phyloP scores from a whole-genome alignment of 2,329 filamentous ascomycete species.

The Xylariales sp. region DNA sequence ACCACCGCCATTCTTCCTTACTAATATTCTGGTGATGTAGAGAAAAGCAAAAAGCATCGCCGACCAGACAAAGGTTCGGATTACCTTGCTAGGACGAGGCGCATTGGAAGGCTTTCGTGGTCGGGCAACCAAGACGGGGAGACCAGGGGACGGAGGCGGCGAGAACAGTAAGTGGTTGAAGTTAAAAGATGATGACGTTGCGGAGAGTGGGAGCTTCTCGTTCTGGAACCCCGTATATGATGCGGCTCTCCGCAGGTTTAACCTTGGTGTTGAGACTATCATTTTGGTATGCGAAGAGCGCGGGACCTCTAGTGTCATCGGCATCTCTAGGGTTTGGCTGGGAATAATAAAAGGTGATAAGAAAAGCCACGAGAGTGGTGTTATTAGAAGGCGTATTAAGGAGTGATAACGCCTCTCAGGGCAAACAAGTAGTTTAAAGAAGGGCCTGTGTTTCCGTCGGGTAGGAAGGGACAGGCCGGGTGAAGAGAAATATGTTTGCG shows the following conservation, averaged over 20 bases:
- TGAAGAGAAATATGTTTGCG: neutral
- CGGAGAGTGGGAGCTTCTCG: constrained; percentile 51
- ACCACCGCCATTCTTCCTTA: constrained; percentile 24
- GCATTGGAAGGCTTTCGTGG: constrained; percentile 57
- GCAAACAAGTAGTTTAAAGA: neutral
- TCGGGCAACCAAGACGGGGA: constrained; percentile 63
- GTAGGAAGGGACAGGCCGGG: too few species aligned
- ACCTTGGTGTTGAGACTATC: constrained; percentile 48
- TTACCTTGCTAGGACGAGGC: constrained; percentile 52
- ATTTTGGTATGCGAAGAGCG: constrained; percentile 42
- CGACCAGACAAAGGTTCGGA: constrained; percentile 53
- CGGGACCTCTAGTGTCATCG: constrained; percentile 34
- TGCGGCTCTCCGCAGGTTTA: constrained; percentile 55
- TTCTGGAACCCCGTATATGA: constrained; percentile 43
- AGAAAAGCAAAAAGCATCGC: constrained; percentile 44
- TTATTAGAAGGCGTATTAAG: neutral
- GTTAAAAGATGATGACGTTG: constrained; percentile 58
- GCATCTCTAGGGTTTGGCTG: constrained; percentile 6
- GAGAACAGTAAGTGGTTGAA: constrained; percentile 66
- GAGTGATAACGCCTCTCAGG: constrained; percentile 2
- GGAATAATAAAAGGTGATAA: neutral
- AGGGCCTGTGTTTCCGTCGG: constrained; percentile 1
- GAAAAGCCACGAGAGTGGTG: too few species aligned
- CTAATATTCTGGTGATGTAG: constrained; percentile 38
- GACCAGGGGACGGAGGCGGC: constrained; percentile 65